phyloP scores from a whole-genome alignment of 2,329 filamentous ascomycete species.

The Fusarium devonianum region DNA sequence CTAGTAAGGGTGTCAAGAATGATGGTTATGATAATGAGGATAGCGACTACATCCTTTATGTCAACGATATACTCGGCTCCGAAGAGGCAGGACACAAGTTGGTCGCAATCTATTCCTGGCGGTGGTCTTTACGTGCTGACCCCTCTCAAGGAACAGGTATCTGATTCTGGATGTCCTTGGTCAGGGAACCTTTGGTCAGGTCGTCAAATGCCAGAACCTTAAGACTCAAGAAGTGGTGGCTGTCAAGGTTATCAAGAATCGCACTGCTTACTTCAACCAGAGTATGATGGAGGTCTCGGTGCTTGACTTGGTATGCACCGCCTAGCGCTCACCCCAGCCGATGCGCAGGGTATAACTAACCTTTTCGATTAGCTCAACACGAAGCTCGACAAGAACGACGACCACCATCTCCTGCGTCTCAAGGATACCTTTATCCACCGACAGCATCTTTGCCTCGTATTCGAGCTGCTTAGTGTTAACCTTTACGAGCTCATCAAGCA shows the following conservation, averaged over 20 bases:
- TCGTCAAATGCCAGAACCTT: slow-evolving; percentile 98
- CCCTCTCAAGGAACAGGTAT: slow-evolving; percentile 79
- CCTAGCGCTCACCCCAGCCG: not conserved
- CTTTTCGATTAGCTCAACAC: slow-evolving; percentile 76
- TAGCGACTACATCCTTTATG: slow-evolving; percentile 98
- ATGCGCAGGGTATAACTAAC: slow-evolving; percentile 40
- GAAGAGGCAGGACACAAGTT: slow-evolving; percentile 98
- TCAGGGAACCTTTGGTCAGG: slow-evolving; percentile 97
- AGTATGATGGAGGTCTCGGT: slow-evolving; percentile 99
- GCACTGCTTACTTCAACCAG: slow-evolving; percentile 99
- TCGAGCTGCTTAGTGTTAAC: slow-evolving; percentile 96
- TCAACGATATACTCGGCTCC: slow-evolving; percentile 97
- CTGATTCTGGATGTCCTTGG: slow-evolving; percentile 96
- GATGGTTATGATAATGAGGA: slow-evolving; percentile 99
- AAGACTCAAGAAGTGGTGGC: slow-evolving; percentile 98
- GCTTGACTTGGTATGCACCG: slow-evolving; percentile 77
- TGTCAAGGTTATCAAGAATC: slow-evolving; percentile 99
- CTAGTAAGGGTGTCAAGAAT: slow-evolving; percentile 98
- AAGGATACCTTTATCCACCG: slow-evolving; percentile 99
- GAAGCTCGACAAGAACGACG: slow-evolving; percentile 98
- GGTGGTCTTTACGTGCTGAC: not conserved
- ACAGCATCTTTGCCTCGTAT: slow-evolving; percentile 95
- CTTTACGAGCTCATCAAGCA: slow-evolving; percentile 99
- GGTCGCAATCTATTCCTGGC: slow-evolving; percentile 39
- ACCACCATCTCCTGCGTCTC: slow-evolving; percentile 91